Base-by-base conservation (phyloP, 2,329 filamentous ascomycete genomes). In the Tothia fuscella region DNA sequence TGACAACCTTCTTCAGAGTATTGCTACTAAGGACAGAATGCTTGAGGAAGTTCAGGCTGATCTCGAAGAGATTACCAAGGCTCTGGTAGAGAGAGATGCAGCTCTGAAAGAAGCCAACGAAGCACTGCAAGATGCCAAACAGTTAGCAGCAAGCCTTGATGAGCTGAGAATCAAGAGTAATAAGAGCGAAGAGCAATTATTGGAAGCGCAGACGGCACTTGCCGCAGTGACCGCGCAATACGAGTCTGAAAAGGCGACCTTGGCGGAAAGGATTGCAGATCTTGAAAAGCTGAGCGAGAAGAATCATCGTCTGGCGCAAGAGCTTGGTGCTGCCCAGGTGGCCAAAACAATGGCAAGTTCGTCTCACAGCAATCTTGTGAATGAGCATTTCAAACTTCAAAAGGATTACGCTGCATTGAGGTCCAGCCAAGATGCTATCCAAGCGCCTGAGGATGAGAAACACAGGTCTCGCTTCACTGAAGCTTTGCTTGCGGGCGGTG, bases 211-310 rank as follows among this genome's bases (percentile, higher is more conserved):
- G 29, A n/a, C 33, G 10, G 36, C 21, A 17, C 36, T 44, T 26
- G 19, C n/a, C 14, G 12, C n/a, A 10, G 13, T 21, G 4, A 33
- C 31, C 20, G 42, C 32, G 16, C 17, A 32, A n/a, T 36, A 39
- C 19, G 29, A 44, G 29, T 16, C 29, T 13, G 16, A 38, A 6
- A 14, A 43, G 19, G 35, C 33, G 6, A 14, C 36, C 14, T 12
- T 40, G 12, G 20, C 36, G 7, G 42, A 5, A 3, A 32, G 34
- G 25, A 20, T 30, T 20, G 29, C 10, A 6, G 41, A 22, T 6
- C 20, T 38, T 5, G 36, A 44, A 17, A 10, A 38, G 25, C 33
- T 43, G 5, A 32, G 33, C 19, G 41, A 38, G 19, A 32, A 43
- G 12, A 36, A 43, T 21, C 12, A 16, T 14, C 32, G 37, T 34